Base-by-base conservation (phyloP, 257 asterid genomes). In the Primulina tabacum region DNA sequence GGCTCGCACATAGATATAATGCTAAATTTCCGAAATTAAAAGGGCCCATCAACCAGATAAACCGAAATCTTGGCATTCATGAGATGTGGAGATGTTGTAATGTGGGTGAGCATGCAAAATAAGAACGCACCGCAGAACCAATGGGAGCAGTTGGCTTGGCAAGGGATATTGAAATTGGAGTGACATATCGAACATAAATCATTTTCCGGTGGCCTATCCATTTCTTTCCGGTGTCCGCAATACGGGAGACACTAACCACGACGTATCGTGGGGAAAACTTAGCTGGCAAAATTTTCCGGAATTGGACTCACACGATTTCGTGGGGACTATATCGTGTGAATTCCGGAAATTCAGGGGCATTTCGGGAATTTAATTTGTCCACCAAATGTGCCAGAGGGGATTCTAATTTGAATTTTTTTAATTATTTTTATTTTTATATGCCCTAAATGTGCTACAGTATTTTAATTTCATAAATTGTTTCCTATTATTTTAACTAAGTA, bases 61-160 rank as follows among this genome's bases (percentile, higher is more conserved):
- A 24, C 40, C 20, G 14, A 65, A 35, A 6, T 9, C 9, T 12
- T 24, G 56, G 40, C 14, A 34, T 16, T 34, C 20, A 16, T 17
- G 21, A 24, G 26, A 24, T 24, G 26, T 24, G 26, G 26, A 24
- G 26, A 2, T 63, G 66, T 28, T 8, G 65, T 7, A 20, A 14
- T 26, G 28, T 28, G 60, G 17, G 24, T 18, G 62, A 12, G 2
- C 30, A 12, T 28, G 50, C 20, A 63, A 72, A 50, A 58, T 29
- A 65, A 47, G 32, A 55, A 77, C 88, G 35, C 29, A 93, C 99
- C 92, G 74, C 99, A 93, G 70, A 87, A 93, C 97, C 97, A 93
- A 73, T 93, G 99, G 68, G 91, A 82, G 75, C 97, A 93, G 80
- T 93, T 93, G 62, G 96, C 96, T 77, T 93, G 96, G 80, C 95